Evolutionary conservation across 331 rosid genomes (phyloP).

Genomic region (Pyrus hybrid): DNA sequence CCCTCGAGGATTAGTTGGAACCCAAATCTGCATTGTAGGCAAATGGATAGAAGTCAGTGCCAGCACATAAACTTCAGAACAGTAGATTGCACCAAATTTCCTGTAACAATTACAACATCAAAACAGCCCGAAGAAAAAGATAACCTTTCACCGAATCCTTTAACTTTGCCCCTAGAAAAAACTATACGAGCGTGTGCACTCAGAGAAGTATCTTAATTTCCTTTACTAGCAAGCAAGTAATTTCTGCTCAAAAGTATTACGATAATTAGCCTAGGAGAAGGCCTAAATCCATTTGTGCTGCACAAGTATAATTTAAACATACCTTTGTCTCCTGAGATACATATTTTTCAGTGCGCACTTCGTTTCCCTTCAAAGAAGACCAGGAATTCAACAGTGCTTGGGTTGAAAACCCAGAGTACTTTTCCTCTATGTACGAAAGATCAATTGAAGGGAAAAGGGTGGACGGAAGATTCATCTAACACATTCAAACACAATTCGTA

Average conservation of each 20-base stretch:
- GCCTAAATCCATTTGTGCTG: no score
- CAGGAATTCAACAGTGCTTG: conserved; percentile 46
- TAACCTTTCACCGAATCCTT: neutral
- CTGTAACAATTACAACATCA: neutral
- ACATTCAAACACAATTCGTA: neutral
- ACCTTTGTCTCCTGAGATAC: conserved; percentile 43
- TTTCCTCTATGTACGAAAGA: conserved; percentile 61
- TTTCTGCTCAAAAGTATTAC: neutral
- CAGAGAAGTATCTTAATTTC: neutral
- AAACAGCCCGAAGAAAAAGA: neutral
- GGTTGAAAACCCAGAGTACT: conserved; percentile 56
- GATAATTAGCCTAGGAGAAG: no score
- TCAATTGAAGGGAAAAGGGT: conserved; percentile 68
- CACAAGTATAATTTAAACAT: neutral
- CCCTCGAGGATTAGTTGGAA: conserved; percentile 78
- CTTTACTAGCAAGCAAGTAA: neutral
- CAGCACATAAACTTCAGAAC: conserved; percentile 16
- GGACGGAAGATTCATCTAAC: conserved; percentile 69
- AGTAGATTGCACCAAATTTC: neutral
- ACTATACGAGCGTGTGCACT: neutral
- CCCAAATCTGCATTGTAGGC: conserved; percentile 67
- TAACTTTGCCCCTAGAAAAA: neutral
- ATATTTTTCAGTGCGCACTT: conserved; percentile 11
- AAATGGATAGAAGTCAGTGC: conserved; percentile 10
- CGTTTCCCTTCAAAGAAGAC: conserved; percentile 51